These are phyloP conservation scores for Cryptococcus neoformans DNA, from an alignment of 1,284 basidiomycete species.

Conservation along the genomic window DNA sequence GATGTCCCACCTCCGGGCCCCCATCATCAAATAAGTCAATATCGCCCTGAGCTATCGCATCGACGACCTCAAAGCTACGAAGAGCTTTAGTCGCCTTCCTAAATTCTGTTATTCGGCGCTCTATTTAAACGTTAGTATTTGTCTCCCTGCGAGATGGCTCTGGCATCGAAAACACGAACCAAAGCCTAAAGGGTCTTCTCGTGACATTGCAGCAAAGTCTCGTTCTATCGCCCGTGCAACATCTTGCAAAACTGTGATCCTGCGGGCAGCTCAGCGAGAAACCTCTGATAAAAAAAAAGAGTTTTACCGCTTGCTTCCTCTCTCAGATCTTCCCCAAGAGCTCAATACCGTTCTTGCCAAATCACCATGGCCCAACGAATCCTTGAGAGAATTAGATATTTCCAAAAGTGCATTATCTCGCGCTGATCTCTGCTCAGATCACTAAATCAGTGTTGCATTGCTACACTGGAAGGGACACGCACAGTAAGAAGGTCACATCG, in stretches of 20 bases:
- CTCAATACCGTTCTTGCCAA: constrained; percentile 9
- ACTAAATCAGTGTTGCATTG: not conserved
- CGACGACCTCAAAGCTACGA: constrained; percentile 7
- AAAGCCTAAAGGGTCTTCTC: constrained; percentile 11
- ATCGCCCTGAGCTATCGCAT: constrained; percentile 8
- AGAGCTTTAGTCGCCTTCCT: constrained; percentile 11
- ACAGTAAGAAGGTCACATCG: constrained; percentile 16
- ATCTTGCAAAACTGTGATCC: constrained; percentile 2
- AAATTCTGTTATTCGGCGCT: constrained; percentile 6
- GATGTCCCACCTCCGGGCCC: constrained; percentile 2
- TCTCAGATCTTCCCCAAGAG: constrained; percentile 13
- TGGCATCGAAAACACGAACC: constrained; percentile 1
- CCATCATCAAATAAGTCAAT: constrained; percentile 12
- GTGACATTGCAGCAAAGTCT: constrained; percentile 10
- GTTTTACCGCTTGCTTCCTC: constrained; percentile 2
- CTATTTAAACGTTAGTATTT: not conserved
- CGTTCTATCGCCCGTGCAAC: constrained; percentile 7
- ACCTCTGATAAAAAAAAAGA: not conserved
- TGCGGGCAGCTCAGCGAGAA: not conserved
- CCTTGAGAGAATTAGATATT: constrained; percentile 10
- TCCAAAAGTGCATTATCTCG: constrained; percentile 7
- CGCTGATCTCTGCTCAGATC: constrained; percentile 3
- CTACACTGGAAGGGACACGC: not conserved
- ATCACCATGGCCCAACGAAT: constrained; percentile 11
- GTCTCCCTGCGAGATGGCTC: not conserved